Base-by-base conservation (phyloP, 345 rosid species). In the Psidium guajava region DNA sequence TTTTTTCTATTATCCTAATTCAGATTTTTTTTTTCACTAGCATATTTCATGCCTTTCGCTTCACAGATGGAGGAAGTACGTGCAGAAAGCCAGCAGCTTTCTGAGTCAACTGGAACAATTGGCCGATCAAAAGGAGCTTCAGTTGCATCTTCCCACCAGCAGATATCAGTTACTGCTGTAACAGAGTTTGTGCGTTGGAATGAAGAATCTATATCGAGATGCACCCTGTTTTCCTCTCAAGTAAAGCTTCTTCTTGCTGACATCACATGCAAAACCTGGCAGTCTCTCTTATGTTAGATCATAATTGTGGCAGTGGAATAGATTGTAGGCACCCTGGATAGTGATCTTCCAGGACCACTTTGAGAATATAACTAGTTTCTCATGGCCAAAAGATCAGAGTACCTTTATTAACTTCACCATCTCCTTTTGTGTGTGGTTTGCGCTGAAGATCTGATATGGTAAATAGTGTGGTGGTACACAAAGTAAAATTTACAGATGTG, bases 151-250 rank as follows among this genome's bases (percentile, higher is more conserved):
- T 93, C 95, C 49, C 95, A 89, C 81, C 98, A 92, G 89, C 97
- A 96, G 91, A 95, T 96, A 91, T 94, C 99, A 89, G 99, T 97
- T 83, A 94, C 98, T n/a, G 98, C 93, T 88, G 99, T 94, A 89
- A 96, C 98, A 40, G 99, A 96, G 91, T 95, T 98, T 92, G 97
- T 94, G 83, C 94, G 95, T 56, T 98, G 99, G 99, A 98, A 96
- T 88, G 99, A 98, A 90, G 99, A 98, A 92, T 96, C 99, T 85
- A 93, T 95, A 88, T 89, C 99, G 87, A 93, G 99, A 96, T 93
- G 98, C 95, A 89, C 93, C 56, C 87, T 95, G 81, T 95, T 98
- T 86, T 96, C 99, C 82, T 94, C 98, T 91, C 96, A 93, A 88
- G 99, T 98, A 82, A 82, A 54, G 83, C 83, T 28, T 51, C 22